A percentile compares a stretch with the other conserved stretches of the same genome.
phyloP scores from a whole-genome alignment of 106 monocot species.

The Vanilla planifolia region DNA sequence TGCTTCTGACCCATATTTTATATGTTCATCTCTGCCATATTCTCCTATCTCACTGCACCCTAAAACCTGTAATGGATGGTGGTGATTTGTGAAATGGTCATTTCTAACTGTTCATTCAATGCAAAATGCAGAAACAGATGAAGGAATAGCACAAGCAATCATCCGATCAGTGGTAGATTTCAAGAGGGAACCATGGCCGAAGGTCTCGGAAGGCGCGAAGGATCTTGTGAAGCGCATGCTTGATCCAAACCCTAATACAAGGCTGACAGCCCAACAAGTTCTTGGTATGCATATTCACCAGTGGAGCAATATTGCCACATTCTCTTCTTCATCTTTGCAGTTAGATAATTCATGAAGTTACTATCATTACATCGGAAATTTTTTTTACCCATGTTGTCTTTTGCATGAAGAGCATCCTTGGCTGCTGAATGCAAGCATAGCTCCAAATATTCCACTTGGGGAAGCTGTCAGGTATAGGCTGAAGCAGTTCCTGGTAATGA shows the following conservation, averaged over 20 bases:
- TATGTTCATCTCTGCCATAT: too few relatives aligned
- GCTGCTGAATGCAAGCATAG: constrained; percentile 47
- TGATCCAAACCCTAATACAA: constrained; percentile 37
- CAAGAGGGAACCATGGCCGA: constrained; percentile 61
- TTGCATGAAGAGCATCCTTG: constrained; percentile 70
- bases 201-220: constrained; percentile 49
- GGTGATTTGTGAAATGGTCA: not conserved
- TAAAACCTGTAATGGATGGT: too few relatives aligned
- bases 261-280: constrained; percentile 54
- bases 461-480: constrained; percentile 60
- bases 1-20: too few relatives aligned
- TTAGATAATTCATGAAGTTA: too few relatives aligned
- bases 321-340: too few relatives aligned
- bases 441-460: constrained; percentile 70
- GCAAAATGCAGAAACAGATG: constrained; percentile 48
- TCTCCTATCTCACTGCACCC: too few relatives aligned
- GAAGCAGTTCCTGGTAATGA: constrained; percentile 79
- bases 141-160: constrained; percentile 56
- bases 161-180: constrained; percentile 35
- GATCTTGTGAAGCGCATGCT: constrained; percentile 56
- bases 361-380: too few relatives aligned
- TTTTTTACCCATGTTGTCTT: too few relatives aligned
- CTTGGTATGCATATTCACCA: constrained; percentile 44
- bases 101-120: not conserved
- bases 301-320: too few relatives aligned